Base-by-base conservation (phyloP, 148 eudicot species). In the Diospyros lotus region DNA sequence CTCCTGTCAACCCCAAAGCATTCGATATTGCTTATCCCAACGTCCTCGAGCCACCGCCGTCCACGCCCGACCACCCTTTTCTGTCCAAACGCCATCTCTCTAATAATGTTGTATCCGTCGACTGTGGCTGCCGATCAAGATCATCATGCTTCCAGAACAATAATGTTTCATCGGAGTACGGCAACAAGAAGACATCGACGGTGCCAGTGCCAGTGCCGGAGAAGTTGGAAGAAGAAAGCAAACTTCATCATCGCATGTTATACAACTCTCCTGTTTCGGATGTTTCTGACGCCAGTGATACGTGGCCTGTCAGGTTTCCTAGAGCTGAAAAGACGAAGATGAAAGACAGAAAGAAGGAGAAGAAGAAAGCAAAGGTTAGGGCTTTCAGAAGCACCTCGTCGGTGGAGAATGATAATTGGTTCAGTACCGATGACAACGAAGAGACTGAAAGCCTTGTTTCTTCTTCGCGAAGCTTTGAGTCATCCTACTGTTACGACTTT, bases 21-120 rank as follows among this genome's bases (percentile, higher is more conserved):
- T 64, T 61, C 5, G 81, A 85, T 17, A 77, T 82, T 10, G 2
- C 77, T 9, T 82, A 70, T 56, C 83, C 87, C 0, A 68, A 44
- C 14, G 68, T 64, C 40, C 83, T 79, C 4, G 53, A 62, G 28
- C 83, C 83, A 28, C 87, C 85, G 53, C 85, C 81, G 15, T 58
- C 81, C 38, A 77, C 83, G 2, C 79, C 83, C 0, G 17, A 53
- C 44, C 40, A 18, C 12, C 51, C 28, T 28, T 0, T 55, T 53
- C 48, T 53, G n/a, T 9, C 40, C 56, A 13, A 63, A 15, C 56
- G 7, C 61, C 67, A 15, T 6, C 62, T 61, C 48, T 8, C 63
- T 5, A 52, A 59, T 28, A 59, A 48, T 8, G 39, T 17, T 28
- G 3, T 17, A 15, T 10, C 69, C 44, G 54, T 44, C 13, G 15